These are phyloP conservation scores for Fusarium pseudocircinatum DNA, from an alignment of 2,329 filamentous ascomycete species.

Conservation along the genomic window DNA sequence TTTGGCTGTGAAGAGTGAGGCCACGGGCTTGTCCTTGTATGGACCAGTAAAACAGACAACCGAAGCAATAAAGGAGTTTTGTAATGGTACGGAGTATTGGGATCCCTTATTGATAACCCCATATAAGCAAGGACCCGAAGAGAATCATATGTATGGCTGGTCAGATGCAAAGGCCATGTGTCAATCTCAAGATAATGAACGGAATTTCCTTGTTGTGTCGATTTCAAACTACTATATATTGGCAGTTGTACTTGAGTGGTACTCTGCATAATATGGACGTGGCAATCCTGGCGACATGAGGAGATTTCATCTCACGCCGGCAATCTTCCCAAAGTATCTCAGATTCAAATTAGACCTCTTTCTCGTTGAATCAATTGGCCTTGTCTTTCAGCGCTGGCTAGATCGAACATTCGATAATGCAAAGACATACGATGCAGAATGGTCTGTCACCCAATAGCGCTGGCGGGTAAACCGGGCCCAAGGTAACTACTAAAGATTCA, in stretches of 20 bases:
- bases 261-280: not conserved
- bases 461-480: constrained; percentile 19
- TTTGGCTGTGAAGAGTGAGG: not conserved
- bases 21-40: not conserved
- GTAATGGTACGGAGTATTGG: not conserved
- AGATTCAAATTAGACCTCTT: not conserved
- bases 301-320: not conserved
- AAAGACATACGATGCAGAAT: constrained; percentile 26
- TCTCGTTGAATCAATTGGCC: not conserved
- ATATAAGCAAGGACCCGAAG: not conserved
- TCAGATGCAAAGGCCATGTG: not conserved
- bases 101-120: not conserved
- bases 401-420: constrained; percentile 17
- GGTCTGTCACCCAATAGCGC: constrained; percentile 27
- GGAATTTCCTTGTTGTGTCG: not conserved
- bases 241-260: not conserved
- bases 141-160: not conserved
- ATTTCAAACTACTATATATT: not conserved
- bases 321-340: not conserved
- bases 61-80: not conserved
- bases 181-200: not conserved
- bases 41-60: not conserved
- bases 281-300: not conserved
- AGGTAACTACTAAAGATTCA: not conserved
- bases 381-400: not conserved